phyloP scores from a whole-genome alignment of 2,329 filamentous ascomycete species.

The Pseudogymnoascus verrucosus region DNA sequence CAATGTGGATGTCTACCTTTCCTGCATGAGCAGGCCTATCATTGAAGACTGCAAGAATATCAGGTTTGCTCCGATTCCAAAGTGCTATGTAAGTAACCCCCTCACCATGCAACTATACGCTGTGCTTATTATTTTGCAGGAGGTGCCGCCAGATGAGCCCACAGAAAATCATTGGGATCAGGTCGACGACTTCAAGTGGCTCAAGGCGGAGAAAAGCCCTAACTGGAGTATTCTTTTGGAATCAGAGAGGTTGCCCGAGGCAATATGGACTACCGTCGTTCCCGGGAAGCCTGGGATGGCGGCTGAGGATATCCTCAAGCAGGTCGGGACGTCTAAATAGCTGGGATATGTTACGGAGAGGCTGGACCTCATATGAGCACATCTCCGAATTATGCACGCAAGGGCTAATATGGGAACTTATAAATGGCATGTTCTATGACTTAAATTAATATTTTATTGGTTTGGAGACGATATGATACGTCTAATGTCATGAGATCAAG shows the following conservation, averaged over 20 bases:
- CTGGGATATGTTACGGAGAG: neutral
- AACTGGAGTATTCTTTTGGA: conserved; percentile 72
- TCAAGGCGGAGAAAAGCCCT: conserved; percentile 76
- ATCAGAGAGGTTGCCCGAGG: conserved; percentile 48
- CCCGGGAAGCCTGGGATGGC: conserved; percentile 54
- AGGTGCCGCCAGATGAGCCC: conserved; percentile 20
- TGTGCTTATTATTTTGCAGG: conserved; percentile 13
- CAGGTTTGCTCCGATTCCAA: conserved; percentile 70
- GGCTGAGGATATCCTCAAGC: conserved; percentile 56
- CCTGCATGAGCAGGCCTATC: conserved; percentile 76
- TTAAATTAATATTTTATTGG: neutral
- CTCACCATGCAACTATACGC: neutral
- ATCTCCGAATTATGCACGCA: neutral
- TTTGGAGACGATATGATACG: neutral
- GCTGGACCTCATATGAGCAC: neutral
- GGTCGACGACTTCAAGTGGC: conserved; percentile 97
- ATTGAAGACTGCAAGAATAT: conserved; percentile 81
- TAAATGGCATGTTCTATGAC: neutral
- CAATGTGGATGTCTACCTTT: conserved; percentile 75
- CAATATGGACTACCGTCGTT: conserved; percentile 62
- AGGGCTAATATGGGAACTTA: neutral
- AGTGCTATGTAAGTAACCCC: conserved; percentile 52
- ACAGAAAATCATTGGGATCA: conserved; percentile 71
- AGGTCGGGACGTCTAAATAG: conserved; percentile 33
- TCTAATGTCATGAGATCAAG: neutral